Base-by-base conservation (phyloP, 371 early-diverging fungal genomes). In the Mortierella sp. region DNA sequence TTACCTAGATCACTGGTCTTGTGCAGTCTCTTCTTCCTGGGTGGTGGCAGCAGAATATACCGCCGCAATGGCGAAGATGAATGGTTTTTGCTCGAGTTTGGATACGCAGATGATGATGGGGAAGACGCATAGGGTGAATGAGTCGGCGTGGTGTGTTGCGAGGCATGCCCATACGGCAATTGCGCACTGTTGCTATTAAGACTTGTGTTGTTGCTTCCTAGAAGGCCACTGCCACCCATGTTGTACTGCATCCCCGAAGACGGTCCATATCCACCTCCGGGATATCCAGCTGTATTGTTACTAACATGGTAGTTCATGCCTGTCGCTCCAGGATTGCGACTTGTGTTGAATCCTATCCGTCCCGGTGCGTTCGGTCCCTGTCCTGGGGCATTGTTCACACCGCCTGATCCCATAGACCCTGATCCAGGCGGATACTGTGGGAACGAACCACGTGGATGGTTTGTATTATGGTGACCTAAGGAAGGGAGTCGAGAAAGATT, bases 21-120 rank as follows among this genome's bases (percentile, higher is more conserved):
- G 66, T 82, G 83, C 8, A 85, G 57, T 42, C 76, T 81, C 43
- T 65, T 68, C 61, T 73, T 75, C 23, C 79, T 80, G 23, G 71
- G 66, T 15, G 86, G 86, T 46, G 87, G 84, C 31, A 82, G 78
- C 23, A 88, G 63, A 31, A 82, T 71, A 68, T 88, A 88, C 50
- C 85, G 84, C 50, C 78, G 82, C 42, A 76, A 42, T 30, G 78
- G 70, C 46, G 62, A 11, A 2, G 62, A 43, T 1, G 61, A 48
- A 3, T 65, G 62, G 4, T 26, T 50, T 43, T 70, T 68, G 19
- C 47, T 43, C 51, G 70, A 51, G 42, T 52, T 60, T 26, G 58
- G 60, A 37, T 67, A 50, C 3, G 50, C 56, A 5, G 75, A 63
- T 12, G 76, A 64, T 0, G 76, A 75, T 0, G 70, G 76, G 11